Evolutionary conservation across 768 basidiomycete species (phyloP).

Genomic region (Rhizopogon sp.): DNA sequence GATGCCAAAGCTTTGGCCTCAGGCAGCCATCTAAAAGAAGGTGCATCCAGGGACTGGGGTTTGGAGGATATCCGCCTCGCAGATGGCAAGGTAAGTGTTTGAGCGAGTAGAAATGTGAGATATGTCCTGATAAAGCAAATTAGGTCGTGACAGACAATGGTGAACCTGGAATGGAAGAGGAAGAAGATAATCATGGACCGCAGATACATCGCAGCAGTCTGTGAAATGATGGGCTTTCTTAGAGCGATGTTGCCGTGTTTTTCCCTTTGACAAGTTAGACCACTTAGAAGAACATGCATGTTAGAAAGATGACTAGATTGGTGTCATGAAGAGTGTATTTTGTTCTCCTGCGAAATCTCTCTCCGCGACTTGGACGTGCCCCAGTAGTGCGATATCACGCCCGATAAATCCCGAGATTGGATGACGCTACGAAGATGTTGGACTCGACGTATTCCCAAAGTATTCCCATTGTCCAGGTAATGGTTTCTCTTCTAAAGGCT

Average conservation of each 20-base stretch:
- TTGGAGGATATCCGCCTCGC: slow-evolving; percentile 66
- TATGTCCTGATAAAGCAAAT: slow-evolving; percentile 1
- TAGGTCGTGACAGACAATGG: slow-evolving; percentile 73
- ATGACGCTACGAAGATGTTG: slow-evolving; percentile 22
- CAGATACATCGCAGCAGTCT: slow-evolving; percentile 30
- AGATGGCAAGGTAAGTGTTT: slow-evolving; percentile 50
- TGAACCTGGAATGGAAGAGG: slow-evolving; percentile 62
- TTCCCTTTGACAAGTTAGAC: background rate
- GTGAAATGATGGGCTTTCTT: background rate
- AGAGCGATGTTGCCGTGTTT: background rate
- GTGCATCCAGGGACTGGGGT: slow-evolving; percentile 70
- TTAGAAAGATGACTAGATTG: background rate
- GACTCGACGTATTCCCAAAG: slow-evolving; percentile 49
- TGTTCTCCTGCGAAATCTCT: background rate
- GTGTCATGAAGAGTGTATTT: background rate
- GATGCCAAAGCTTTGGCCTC: slow-evolving; percentile 43
- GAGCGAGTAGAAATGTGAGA: background rate
- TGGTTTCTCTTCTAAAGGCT: slow-evolving; percentile 77
- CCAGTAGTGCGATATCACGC: slow-evolving; percentile 1
- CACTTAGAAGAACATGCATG: background rate
- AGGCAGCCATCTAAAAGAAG: slow-evolving; percentile 54
- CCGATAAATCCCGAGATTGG: slow-evolving; percentile 26
- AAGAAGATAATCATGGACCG: slow-evolving; percentile 52
- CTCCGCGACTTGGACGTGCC: background rate
- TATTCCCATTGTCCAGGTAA: slow-evolving; percentile 88